phyloP scores from a whole-genome alignment of 1,284 basidiomycete genomes.

The Irpex sp. region DNA sequence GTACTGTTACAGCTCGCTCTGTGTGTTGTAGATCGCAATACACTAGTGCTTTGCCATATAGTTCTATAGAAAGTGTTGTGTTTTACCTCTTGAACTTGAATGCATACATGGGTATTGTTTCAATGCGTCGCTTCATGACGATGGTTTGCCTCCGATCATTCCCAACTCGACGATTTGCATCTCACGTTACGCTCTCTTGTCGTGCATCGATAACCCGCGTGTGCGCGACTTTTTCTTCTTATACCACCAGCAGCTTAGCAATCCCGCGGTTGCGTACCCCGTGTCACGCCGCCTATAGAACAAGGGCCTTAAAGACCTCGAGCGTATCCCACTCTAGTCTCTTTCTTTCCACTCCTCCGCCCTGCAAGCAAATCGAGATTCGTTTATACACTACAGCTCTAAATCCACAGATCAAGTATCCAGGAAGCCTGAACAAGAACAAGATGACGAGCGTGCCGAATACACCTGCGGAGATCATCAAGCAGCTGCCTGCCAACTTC shows the following conservation, averaged over 20 bases:
- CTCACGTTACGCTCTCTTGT: not conserved
- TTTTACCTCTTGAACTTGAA: not conserved
- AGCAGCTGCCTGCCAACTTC: conserved; percentile 55
- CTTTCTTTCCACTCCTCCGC: not conserved
- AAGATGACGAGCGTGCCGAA: conserved; percentile 12
- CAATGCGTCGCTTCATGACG: too few relatives aligned
- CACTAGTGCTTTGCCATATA: not conserved
- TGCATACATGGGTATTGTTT: too few relatives aligned
- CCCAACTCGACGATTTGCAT: not conserved
- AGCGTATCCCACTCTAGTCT: too few relatives aligned
- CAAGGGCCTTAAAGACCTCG: not conserved
- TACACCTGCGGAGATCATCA: conserved; percentile 52
- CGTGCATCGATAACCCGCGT: conserved; percentile 11
- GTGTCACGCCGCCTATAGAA: not conserved
- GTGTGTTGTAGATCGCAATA: not conserved
- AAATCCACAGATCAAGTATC: too few relatives aligned
- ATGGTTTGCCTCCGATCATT: too few relatives aligned
- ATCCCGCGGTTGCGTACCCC: conserved; percentile 1
- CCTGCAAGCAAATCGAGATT: not conserved
- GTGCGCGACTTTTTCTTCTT: not conserved
- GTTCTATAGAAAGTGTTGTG: not conserved
- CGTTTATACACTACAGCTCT: not conserved
- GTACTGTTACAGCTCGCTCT: not conserved
- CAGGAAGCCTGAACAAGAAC: not conserved
- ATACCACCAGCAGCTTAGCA: not conserved